Evolutionary conservation across 2,329 filamentous ascomycete species (phyloP), one percentile per base, ranked within the genome.

Genomic region (Neofusicoccum sp.): DNA sequence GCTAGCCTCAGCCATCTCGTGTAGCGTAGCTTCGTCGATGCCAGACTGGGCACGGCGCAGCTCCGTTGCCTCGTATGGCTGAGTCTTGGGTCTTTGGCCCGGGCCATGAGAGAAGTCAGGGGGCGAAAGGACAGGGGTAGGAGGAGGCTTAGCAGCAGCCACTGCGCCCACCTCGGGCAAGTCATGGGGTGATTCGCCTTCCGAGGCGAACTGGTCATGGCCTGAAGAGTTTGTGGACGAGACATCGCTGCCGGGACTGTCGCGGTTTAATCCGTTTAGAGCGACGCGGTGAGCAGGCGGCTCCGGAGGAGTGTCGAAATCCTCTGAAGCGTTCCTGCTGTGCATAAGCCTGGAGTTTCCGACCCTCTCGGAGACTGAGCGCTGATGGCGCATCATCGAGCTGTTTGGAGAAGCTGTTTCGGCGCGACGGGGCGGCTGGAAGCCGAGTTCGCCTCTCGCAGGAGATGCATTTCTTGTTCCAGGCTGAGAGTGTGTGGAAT

Each of bases 41-140:
- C 92, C 89, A 68, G 89, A 93, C 69, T 92, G 95, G 58, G 91
- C 92, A 67, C 88, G 88, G 66, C 91, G 89, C 70, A 94, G 82
- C 72, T 95, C 91, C 12, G 90, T 86, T 34, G 92, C 89, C 64
- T 91, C 87, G 68, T 90, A 87, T 0, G 91, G 91, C 66, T 86
- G 86, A 64, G 85, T 87, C 1, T 83, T 81, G 4, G 93, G 93
- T 54, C 86, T 84, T 58, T 89, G 85, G 65, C 89, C 87, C 11
- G 93, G 86, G 41, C 84, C 83, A 75, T 97, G 92, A 52, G 87
- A 85, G 74, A 97, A 94, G 9, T 87, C 87, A 3, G 94, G 94
- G 1, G 94, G 93, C 5, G 83, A 81, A 4, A 85, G 86, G 22
- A 97, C 92, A 6, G 91, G 91, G 67, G 91, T 89, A 1, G 91